A percentile compares a stretch with the other conserved stretches of the same genome.
phyloP scores from a whole-genome alignment of 257 asterid genomes.

The Gentiana straminea region DNA sequence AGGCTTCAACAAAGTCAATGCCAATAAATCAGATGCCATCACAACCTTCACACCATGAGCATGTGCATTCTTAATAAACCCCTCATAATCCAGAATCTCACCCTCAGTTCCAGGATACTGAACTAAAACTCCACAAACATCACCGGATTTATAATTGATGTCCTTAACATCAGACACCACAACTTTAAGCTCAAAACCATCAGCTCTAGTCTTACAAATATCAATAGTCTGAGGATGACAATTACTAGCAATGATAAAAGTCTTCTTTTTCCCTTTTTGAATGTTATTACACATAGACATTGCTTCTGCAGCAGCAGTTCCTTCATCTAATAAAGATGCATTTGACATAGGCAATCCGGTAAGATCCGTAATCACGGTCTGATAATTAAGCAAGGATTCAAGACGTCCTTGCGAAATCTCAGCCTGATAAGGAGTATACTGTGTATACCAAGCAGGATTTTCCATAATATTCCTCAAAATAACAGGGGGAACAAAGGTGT shows the following conservation, averaged over 20 bases:
- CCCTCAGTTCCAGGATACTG: constrained; percentile 99
- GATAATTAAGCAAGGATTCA: constrained; percentile 77
- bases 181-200: constrained; percentile 72
- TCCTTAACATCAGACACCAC: constrained; percentile 63
- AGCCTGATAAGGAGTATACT: constrained; percentile 97
- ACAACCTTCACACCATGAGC: constrained; percentile 93
- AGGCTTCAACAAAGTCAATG: constrained; percentile 84
- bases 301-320: constrained; percentile 98
- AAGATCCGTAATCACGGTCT: constrained; percentile 85
- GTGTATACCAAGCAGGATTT: constrained; percentile 98
- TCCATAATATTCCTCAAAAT: constrained; percentile 84
- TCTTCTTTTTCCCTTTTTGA: constrained; percentile 76
- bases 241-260: constrained; percentile 76
- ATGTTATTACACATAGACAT: constrained; percentile 99
- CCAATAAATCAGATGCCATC: constrained; percentile 88
- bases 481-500: constrained; percentile 84
- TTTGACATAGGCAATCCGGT: constrained; percentile 96
- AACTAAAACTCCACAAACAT: constrained; percentile 85
- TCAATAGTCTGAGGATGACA: constrained; percentile 97
- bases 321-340: constrained; percentile 90
- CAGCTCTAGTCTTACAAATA: constrained; percentile 84
- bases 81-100: constrained; percentile 75
- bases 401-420: constrained; percentile 97
- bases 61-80: constrained; percentile 83
- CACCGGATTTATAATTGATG: constrained; percentile 66